Evolutionary conservation across 139 green algal species (phyloP).

Genomic region (Trebouxia sp.): DNA sequence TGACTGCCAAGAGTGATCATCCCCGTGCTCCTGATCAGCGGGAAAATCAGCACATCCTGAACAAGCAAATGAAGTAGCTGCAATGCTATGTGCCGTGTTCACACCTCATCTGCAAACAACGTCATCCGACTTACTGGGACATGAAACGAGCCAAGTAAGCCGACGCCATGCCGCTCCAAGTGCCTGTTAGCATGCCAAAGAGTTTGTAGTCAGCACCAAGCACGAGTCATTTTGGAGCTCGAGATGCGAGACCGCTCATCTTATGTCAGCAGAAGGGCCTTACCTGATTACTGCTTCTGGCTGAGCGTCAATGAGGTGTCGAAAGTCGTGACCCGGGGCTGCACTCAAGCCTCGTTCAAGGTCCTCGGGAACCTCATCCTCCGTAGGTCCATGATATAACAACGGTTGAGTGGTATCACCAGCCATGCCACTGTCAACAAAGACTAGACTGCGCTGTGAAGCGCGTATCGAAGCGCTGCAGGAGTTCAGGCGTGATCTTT

Average conservation of each 20-base stretch:
- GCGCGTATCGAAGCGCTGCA: too few species aligned
- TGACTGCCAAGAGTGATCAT: slow-evolving; percentile 42
- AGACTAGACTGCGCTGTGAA: too few species aligned
- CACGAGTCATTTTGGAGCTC: too few species aligned
- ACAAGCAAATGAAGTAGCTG: too few species aligned
- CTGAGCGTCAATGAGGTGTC: not conserved
- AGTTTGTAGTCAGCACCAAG: too few species aligned
- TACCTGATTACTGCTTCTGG: slow-evolving; percentile 6
- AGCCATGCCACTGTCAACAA: not conserved
- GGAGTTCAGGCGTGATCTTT: too few species aligned
- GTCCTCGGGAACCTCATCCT: slow-evolving; percentile 1
- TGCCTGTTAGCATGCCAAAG: too few species aligned
- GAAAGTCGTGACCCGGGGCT: not conserved
- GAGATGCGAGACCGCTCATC: too few species aligned
- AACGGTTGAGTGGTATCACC: not conserved
- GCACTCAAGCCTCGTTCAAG: not conserved
- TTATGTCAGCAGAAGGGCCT: too few species aligned
- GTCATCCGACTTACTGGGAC: not conserved
- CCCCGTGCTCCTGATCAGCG: not conserved
- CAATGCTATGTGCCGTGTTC: too few species aligned
- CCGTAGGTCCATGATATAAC: not conserved
- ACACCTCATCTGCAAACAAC: too few species aligned
- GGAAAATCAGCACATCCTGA: not conserved
- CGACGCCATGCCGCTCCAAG: not conserved
- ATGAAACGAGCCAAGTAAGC: not conserved